Evolutionary conservation across 371 early-diverging fungal genomes (phyloP).

Genomic region (Catenaria anguillulae): DNA sequence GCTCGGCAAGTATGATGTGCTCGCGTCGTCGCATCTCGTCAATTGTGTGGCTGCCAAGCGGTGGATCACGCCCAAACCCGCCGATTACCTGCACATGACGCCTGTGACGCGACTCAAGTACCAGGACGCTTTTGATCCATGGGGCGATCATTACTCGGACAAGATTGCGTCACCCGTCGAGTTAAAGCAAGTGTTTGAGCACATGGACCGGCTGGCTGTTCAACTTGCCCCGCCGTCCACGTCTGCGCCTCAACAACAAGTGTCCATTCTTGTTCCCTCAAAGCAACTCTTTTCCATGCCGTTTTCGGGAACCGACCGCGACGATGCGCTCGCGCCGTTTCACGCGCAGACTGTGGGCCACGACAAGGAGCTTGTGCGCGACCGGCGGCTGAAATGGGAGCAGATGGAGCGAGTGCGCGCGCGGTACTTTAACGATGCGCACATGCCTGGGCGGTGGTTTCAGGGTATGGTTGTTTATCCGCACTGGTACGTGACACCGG

Average conservation of each 20-base stretch:
- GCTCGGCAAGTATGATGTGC: background rate
- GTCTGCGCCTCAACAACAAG: too few relatives aligned
- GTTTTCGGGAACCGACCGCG: background rate
- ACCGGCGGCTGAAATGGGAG: background rate
- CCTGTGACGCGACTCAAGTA: background rate
- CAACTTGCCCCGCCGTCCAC: too few relatives aligned
- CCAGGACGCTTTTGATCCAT: background rate
- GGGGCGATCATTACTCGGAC: background rate
- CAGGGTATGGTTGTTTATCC: background rate
- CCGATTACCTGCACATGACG: background rate
- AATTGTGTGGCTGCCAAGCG: background rate
- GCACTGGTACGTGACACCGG: background rate
- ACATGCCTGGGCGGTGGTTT: background rate
- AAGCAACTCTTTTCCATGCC: background rate
- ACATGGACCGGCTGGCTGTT: background rate
- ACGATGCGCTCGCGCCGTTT: background rate
- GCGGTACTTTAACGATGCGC: background rate
- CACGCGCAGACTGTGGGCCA: background rate
- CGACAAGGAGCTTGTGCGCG: background rate
- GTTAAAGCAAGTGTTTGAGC: background rate
- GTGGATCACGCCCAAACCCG: background rate
- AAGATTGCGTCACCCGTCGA: background rate
- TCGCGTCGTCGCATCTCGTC: background rate
- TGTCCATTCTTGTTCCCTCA: too few relatives aligned
- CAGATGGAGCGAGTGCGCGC: background rate